A percentile compares a stretch with the other conserved stretches of the same genome.
Evolutionary conservation across 345 rosid species (phyloP).

Genomic region (Eutrema japonicum): DNA sequence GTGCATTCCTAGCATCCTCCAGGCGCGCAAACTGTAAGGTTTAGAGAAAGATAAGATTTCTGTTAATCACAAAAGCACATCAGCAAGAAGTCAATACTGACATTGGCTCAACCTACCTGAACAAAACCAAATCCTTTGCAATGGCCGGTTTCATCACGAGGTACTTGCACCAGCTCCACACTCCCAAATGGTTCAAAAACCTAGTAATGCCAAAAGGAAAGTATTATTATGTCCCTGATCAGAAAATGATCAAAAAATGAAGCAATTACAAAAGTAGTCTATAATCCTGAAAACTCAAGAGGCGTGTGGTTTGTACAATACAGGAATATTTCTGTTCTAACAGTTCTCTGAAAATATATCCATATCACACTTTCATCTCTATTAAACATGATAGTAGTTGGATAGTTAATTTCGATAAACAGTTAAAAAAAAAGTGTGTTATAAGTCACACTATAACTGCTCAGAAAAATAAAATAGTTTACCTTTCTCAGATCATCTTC

Average conservation of each 20-base stretch:
- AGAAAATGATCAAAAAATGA: neutral
- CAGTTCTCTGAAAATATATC: too few relatives aligned
- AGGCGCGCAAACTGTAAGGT: conserved; percentile 78
- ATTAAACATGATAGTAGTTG: neutral
- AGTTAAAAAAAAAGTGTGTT: neutral
- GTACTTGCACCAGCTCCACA: conserved; percentile 96
- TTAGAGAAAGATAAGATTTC: conserved; percentile 1
- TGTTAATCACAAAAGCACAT: conserved; percentile 20
- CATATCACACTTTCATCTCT: neutral
- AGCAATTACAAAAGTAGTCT: conserved; percentile 8
- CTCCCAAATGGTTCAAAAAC: conserved; percentile 93
- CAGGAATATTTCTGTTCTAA: neutral
- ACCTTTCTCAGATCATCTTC: conserved; percentile 93
- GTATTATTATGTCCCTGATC: conserved; percentile 7
- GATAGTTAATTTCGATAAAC: neutral
- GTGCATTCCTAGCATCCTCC: conserved; percentile 92
- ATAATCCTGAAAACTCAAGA: neutral
- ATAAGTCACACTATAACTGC: neutral
- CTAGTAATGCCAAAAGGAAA: conserved; percentile 46
- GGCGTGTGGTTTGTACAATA: neutral
- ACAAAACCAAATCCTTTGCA: conserved; percentile 98
- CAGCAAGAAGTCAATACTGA: conserved; percentile 6
- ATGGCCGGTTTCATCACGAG: conserved; percentile 81
- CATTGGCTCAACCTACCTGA: conserved; percentile 64
- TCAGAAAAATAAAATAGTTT: conserved; percentile 8